Conservation (phyloP, 352 stramenopile species). For the Phytophthora sp. region DNA sequence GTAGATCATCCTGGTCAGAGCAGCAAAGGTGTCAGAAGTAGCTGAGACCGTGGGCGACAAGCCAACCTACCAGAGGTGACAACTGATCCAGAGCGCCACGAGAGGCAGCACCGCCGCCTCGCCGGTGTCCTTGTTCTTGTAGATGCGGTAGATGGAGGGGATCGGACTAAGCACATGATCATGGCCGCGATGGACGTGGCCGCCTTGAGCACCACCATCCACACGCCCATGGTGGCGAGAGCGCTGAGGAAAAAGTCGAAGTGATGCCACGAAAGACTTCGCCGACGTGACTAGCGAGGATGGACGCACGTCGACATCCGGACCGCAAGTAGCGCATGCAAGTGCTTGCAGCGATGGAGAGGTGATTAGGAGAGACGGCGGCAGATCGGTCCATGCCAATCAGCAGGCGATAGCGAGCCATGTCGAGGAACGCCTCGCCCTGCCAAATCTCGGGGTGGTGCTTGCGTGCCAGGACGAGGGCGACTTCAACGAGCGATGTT, state of each 20-base stretch:
- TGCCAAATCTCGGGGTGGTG: background rate
- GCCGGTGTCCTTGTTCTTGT: slow-evolving; percentile 19
- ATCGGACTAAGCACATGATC: slow-evolving; percentile 25
- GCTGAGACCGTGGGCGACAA: background rate
- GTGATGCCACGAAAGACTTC: too few relatives aligned
- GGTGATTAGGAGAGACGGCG: too few relatives aligned
- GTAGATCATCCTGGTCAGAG: slow-evolving; percentile 37
- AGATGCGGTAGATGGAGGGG: slow-evolving; percentile 21
- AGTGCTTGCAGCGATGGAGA: too few relatives aligned
- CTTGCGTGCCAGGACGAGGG: background rate
- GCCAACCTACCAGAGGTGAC: slow-evolving; percentile 19
- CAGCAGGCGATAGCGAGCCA: background rate
- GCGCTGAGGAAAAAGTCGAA: slow-evolving; percentile 1
- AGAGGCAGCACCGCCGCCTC: slow-evolving; percentile 30
- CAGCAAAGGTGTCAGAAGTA: background rate
- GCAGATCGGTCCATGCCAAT: too few relatives aligned
- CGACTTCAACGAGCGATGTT: background rate
- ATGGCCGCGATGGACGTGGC: slow-evolving; percentile 26
- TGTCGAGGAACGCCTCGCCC: slow-evolving; percentile 1
- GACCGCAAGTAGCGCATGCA: too few relatives aligned
- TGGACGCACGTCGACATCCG: too few relatives aligned
- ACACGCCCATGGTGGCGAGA: background rate
- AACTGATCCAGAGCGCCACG: slow-evolving; percentile 23
- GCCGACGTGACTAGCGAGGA: too few relatives aligned
- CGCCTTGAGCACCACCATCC: slow-evolving; percentile 25